A percentile compares a stretch with the other conserved stretches of the same genome.
Conservation (phyloP, 176 grass and related monocot species). For the Oryza nivara region DNA sequence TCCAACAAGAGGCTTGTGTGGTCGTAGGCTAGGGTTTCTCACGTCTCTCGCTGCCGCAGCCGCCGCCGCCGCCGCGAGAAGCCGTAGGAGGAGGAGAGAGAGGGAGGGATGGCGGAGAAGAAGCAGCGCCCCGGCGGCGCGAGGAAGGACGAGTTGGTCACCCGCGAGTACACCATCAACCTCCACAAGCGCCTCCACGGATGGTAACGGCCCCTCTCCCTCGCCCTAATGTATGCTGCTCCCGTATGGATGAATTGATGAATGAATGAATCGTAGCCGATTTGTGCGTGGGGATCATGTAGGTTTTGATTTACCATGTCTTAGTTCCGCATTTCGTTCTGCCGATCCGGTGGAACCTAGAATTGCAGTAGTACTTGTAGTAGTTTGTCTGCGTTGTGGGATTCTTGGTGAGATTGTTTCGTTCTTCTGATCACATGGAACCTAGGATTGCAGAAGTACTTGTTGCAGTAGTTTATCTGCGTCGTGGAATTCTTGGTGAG, state of each 20-base stretch:
- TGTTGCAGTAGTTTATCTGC: neutral
- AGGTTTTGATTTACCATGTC: neutral
- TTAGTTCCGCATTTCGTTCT: neutral
- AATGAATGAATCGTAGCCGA: neutral
- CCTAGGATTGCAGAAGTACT: too few species aligned
- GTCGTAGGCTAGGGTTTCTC: slow-evolving; percentile 15
- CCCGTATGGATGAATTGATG: neutral
- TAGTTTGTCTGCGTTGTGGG: too few species aligned
- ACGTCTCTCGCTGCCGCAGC: neutral
- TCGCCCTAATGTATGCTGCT: neutral
- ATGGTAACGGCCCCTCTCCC: neutral
- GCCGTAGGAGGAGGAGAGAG: neutral
- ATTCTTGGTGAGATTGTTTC: too few species aligned
- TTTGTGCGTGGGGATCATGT: neutral
- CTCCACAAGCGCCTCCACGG: slow-evolving; percentile 56
- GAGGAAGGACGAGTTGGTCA: slow-evolving; percentile 53
- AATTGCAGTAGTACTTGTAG: neutral
- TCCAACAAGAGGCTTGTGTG: neutral
- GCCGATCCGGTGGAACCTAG: neutral
- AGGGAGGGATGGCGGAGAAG: slow-evolving; percentile 39
- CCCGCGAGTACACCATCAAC: slow-evolving; percentile 72
- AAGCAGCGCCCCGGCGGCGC: neutral
- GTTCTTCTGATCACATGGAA: too few species aligned
- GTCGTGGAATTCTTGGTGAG: neutral
- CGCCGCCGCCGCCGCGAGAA: neutral